Conservation (phyloP, 495 filamentous ascomycete genomes). For the Letharia lupina region DNA sequence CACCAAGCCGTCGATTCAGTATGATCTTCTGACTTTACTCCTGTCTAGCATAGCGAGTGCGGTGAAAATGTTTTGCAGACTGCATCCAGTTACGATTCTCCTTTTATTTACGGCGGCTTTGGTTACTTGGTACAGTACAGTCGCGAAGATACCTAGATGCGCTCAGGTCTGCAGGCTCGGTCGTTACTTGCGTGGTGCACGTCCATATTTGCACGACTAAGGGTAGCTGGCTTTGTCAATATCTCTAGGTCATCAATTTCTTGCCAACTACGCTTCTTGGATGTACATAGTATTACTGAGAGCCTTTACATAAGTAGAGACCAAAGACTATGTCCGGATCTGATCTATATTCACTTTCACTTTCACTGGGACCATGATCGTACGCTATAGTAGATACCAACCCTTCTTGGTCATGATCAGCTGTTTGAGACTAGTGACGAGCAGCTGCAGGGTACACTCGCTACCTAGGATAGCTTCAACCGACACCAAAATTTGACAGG, state of each 20-base stretch:
- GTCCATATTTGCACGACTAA: neutral
- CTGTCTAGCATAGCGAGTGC: slow-evolving; percentile 19
- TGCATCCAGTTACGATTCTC: slow-evolving; percentile 16
- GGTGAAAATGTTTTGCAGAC: slow-evolving; percentile 2
- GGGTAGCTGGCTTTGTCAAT: slow-evolving; percentile 8
- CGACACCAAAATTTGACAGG: neutral
- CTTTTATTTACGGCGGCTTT: slow-evolving; percentile 7
- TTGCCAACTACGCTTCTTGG: slow-evolving; percentile 9
- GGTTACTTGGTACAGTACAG: slow-evolving; percentile 2
- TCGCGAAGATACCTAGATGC: slow-evolving; percentile 9
- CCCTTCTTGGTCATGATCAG: neutral
- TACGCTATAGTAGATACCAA: neutral
- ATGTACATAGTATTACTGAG: slow-evolving; percentile 14
- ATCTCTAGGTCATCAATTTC: slow-evolving; percentile 2
- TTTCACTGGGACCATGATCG: neutral
- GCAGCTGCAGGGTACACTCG: neutral
- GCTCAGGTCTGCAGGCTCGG: neutral
- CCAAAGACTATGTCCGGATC: neutral
- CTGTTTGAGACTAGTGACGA: neutral
- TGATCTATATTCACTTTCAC: neutral
- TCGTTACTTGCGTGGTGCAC: slow-evolving; percentile 1
- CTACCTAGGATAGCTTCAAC: neutral
- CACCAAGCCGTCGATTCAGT: slow-evolving; percentile 1
- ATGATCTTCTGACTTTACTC: neutral
- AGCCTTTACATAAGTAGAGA: slow-evolving; percentile 3